Percentiles rank a stretch among this genome's conserved stretches.
Conservation (phyloP, 139 green algal species). For the Micractinium conductrix region DNA sequence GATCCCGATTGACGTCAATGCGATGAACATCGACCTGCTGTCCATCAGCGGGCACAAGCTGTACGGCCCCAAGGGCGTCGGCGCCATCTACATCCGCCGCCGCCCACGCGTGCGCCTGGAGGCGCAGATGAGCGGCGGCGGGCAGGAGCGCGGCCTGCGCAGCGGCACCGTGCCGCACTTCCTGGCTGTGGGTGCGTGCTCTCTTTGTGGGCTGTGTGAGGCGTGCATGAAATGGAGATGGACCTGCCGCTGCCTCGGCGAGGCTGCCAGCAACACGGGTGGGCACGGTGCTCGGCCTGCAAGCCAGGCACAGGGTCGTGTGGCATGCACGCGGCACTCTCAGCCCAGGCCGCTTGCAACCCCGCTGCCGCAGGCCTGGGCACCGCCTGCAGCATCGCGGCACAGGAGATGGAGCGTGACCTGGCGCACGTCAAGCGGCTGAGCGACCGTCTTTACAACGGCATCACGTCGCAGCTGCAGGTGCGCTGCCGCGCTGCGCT, state of each 20-base stretch:
- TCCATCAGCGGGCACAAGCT: conserved; percentile 98
- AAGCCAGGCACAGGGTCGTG: too few species aligned
- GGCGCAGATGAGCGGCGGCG: conserved; percentile 94
- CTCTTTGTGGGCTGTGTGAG: background rate
- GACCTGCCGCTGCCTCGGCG: too few species aligned
- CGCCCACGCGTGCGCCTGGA: conserved; percentile 94
- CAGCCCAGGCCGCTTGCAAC: too few species aligned
- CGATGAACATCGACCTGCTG: conserved; percentile 90
- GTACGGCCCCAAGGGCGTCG: conserved; percentile 97
- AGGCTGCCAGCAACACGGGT: too few species aligned
- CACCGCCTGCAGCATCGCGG: conserved; percentile 83
- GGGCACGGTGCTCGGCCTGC: too few species aligned
- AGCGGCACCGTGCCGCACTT: conserved; percentile 86
- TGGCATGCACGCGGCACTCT: too few species aligned
- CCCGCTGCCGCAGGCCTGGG: conserved; percentile 69
- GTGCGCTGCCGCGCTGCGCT: too few species aligned
- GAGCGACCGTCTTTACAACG: conserved; percentile 79
- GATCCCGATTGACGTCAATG: conserved; percentile 92
- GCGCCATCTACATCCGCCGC: conserved; percentile 95
- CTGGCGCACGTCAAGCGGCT: conserved; percentile 73
- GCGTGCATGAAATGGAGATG: too few species aligned
- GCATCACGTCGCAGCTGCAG: conserved; percentile 89
- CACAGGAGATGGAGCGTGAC: conserved; percentile 85
- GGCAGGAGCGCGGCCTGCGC: conserved; percentile 95
- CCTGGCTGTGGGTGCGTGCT: conserved; percentile 77